These are phyloP conservation scores for Lagenaria siceraria DNA, from an alignment of 306 rosid genomes.

Conservation along the genomic window DNA sequence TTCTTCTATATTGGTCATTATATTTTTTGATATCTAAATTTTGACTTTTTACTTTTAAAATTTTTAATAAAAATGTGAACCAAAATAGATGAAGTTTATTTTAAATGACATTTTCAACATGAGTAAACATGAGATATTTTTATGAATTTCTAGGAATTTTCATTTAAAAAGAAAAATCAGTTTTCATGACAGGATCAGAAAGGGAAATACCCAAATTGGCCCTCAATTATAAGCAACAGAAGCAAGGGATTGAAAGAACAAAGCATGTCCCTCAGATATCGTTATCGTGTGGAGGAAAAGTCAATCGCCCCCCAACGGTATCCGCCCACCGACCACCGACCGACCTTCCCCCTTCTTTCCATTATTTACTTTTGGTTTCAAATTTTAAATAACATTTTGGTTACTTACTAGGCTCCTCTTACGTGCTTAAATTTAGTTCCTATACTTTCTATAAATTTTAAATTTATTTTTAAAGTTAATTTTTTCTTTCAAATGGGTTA, in stretches of 20 bases:
- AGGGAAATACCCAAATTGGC: background rate
- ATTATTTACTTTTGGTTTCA: background rate
- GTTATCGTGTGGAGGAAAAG: background rate
- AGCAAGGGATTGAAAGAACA: background rate
- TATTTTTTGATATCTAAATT: too few relatives aligned
- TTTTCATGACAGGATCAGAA: background rate
- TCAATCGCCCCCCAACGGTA: conserved; percentile 2
- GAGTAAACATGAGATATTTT: background rate
- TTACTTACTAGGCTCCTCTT: background rate
- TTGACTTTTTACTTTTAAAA: too few relatives aligned
- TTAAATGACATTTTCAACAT: too few relatives aligned
- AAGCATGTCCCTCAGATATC: background rate
- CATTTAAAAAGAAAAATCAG: background rate
- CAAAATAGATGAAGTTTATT: too few relatives aligned
- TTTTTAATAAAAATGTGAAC: too few relatives aligned
- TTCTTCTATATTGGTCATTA: too few relatives aligned
- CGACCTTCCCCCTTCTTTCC: conserved; percentile 1
- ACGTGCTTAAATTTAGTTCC: too few relatives aligned
- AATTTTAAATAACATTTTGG: background rate
- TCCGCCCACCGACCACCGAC: conserved; percentile 12
- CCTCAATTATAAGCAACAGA: background rate
- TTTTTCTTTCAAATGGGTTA: too few relatives aligned
- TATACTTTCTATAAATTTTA: too few relatives aligned
- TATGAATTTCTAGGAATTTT: background rate
- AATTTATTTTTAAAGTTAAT: too few relatives aligned